Percentiles rank a stretch among this genome's conserved stretches.
Conservation (phyloP, 2,329 filamentous ascomycete species). For the Simplicillium sp. region DNA sequence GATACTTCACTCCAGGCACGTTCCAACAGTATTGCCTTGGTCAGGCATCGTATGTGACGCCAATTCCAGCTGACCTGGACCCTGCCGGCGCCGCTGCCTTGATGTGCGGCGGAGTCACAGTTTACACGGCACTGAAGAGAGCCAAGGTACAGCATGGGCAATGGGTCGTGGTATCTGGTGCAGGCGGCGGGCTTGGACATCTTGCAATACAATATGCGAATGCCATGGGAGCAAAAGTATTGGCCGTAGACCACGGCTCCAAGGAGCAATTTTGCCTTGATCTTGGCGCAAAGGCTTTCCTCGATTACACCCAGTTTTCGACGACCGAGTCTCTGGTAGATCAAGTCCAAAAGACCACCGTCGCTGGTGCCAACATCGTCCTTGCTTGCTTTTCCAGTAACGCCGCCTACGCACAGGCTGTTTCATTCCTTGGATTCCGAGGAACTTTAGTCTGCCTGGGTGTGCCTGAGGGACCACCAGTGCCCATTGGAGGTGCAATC, state of each 20-base stretch:
- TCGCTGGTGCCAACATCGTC: conserved; percentile 9
- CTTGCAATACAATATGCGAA: conserved; percentile 68
- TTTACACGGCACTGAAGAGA: conserved; percentile 65
- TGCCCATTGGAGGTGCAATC: conserved; percentile 23
- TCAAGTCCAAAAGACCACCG: conserved; percentile 3
- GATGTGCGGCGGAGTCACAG: conserved; percentile 58
- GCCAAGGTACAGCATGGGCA: conserved; percentile 54
- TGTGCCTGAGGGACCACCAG: conserved; percentile 10
- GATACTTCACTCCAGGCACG: conserved; percentile 15
- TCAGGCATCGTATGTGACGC: conserved; percentile 30
- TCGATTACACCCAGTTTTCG: conserved; percentile 34
- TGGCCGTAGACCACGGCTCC: conserved; percentile 17
- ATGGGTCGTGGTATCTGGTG: conserved; percentile 64
- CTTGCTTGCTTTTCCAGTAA: conserved; percentile 14
- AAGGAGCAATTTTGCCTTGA: conserved; percentile 14
- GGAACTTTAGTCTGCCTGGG: conserved; percentile 18
- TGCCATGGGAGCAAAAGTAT: conserved; percentile 14
- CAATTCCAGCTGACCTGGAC: conserved; percentile 25
- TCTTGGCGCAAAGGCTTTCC: conserved; percentile 14
- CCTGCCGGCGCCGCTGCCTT: conserved; percentile 42
- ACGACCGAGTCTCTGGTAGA: conserved; percentile 7
- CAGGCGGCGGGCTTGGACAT: conserved; percentile 61
- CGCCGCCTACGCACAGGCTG: conserved; percentile 12
- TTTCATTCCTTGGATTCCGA: conserved; percentile 15
- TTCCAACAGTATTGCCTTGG: conserved; percentile 14